phyloP scores from a whole-genome alignment of 768 basidiomycete species.

The Suillus spraguei region DNA sequence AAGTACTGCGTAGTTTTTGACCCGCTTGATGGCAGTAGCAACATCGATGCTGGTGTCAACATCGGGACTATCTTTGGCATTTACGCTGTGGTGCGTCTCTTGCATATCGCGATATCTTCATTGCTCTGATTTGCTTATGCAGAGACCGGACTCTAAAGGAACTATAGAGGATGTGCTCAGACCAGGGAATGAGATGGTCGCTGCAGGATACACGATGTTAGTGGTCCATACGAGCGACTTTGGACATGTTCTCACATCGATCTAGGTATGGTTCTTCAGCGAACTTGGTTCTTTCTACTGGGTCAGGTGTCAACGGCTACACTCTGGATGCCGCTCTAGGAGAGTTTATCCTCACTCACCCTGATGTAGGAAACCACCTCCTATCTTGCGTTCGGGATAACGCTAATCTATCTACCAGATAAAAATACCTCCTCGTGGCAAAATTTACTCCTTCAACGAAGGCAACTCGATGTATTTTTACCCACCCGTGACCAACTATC shows the following conservation, averaged over 20 bases:
- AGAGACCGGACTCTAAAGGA: slow-evolving; percentile 82
- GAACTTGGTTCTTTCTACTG: slow-evolving; percentile 94
- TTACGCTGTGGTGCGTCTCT: slow-evolving; percentile 79
- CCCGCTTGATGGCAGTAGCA: slow-evolving; percentile 93
- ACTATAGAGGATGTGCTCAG: slow-evolving; percentile 85
- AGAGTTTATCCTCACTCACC: slow-evolving; percentile 99
- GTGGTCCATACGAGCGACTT: slow-evolving; percentile 26
- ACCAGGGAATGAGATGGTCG: slow-evolving; percentile 96
- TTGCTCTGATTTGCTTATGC: slow-evolving; percentile 12
- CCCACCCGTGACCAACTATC: slow-evolving; percentile 75
- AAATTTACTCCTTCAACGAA: slow-evolving; percentile 99
- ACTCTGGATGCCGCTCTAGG: slow-evolving; percentile 94
- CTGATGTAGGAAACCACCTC: slow-evolving; percentile 58
- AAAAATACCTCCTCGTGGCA: slow-evolving; percentile 89
- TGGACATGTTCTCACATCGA: slow-evolving; percentile 1
- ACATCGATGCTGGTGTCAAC: slow-evolving; percentile 98
- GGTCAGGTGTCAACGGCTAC: slow-evolving; percentile 96
- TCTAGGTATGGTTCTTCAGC: slow-evolving; percentile 90
- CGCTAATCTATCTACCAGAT: slow-evolving; percentile 52
- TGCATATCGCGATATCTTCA: not conserved
- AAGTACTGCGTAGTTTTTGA: slow-evolving; percentile 99
- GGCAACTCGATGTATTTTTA: slow-evolving; percentile 97
- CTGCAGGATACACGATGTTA: slow-evolving; percentile 96
- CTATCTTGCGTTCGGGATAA: slow-evolving; percentile 5
- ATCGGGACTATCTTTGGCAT: slow-evolving; percentile 98